These are phyloP conservation scores for Mortierella sp. DNA, from an alignment of 371 early-diverging fungal genomes.

Conservation along the genomic window DNA sequence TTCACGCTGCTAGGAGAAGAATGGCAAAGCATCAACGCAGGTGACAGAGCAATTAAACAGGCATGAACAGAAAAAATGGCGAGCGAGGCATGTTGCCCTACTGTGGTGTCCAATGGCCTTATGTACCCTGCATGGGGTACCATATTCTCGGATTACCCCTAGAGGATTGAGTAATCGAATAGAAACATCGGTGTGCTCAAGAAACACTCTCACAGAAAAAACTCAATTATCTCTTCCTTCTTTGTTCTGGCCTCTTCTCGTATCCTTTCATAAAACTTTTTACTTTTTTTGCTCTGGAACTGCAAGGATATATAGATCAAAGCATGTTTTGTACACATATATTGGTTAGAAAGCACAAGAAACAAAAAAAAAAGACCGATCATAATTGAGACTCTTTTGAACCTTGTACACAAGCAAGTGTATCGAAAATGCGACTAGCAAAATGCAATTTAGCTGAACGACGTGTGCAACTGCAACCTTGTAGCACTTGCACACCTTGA, in stretches of 20 bases:
- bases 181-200: conserved; percentile 2
- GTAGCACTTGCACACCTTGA: not conserved
- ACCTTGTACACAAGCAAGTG: not conserved
- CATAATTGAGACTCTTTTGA: not conserved
- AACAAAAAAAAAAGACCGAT: not conserved
- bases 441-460: conserved; percentile 9
- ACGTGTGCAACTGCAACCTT: too few relatives aligned
- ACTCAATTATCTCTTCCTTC: not conserved
- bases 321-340: too few relatives aligned
- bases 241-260: not conserved
- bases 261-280: not conserved
- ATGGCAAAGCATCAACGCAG: too few relatives aligned
- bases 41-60: too few relatives aligned
- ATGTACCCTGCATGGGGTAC: not conserved
- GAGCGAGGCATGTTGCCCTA: too few relatives aligned
- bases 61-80: too few relatives aligned
- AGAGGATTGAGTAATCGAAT: not conserved
- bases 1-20: too few relatives aligned
- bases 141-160: not conserved
- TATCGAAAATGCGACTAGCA: not conserved
- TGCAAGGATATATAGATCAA: not conserved
- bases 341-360: not conserved
- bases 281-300: too few relatives aligned
- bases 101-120: too few relatives aligned
- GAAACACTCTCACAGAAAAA: not conserved